A percentile compares a stretch with the other conserved stretches of the same genome.
phyloP scores from a whole-genome alignment of 768 basidiomycete genomes.

The Hirschioporus abietinus region DNA sequence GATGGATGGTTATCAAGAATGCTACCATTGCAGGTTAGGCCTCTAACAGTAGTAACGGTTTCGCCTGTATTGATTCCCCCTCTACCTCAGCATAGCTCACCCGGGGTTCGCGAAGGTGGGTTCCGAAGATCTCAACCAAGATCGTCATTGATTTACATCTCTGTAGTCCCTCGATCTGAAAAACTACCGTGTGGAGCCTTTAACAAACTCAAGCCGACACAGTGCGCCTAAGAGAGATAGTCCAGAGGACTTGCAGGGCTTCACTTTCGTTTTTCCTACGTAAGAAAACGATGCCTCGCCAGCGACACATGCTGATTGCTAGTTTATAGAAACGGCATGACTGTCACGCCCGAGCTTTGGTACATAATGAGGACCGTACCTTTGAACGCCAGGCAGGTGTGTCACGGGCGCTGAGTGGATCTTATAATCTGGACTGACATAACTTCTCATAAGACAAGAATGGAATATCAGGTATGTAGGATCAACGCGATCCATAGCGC shows the following conservation, averaged over 20 bases:
- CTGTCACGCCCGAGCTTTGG: conserved; percentile 6
- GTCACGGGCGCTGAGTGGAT: neutral
- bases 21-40: conserved; percentile 10
- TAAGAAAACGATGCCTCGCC: neutral
- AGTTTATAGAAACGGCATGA: neutral
- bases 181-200: conserved; percentile 9
- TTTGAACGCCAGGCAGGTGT: neutral
- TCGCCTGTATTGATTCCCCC: neutral
- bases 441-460: conserved; percentile 3
- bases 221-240: neutral
- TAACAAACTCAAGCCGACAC: conserved; percentile 11
- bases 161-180: conserved; percentile 7
- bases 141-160: neutral
- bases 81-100: conserved; percentile 5
- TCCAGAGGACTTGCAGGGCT: conserved; percentile 2
- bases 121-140: neutral
- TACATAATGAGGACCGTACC: conserved; percentile 4
- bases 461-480: conserved; percentile 5
- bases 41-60: neutral
- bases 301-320: neutral
- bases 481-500: neutral
- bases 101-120: conserved; percentile 11
- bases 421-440: neutral
- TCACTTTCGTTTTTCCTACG: conserved; percentile 12
- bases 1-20: conserved; percentile 17